These are phyloP conservation scores for Diphasiastrum complanatum DNA, from an alignment of 83 land plant species.

Conservation along the genomic window DNA sequence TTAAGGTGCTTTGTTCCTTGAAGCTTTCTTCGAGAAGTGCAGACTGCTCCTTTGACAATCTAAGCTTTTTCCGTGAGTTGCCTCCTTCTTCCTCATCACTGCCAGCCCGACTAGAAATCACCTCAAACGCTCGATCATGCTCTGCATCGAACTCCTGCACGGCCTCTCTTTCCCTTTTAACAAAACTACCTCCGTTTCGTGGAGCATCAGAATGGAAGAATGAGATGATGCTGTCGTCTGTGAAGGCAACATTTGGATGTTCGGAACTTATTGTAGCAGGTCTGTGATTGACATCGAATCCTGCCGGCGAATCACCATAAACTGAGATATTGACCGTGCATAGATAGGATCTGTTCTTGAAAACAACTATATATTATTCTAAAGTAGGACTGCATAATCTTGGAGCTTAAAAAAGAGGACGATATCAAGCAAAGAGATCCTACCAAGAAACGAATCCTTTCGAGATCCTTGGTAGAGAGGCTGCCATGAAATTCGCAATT, in stretches of 20 bases:
- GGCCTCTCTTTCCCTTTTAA: constrained; percentile 1
- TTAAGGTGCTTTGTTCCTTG: constrained; percentile 55
- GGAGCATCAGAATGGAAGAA: constrained; percentile 42
- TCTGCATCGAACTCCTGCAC: constrained; percentile 1
- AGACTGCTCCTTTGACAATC: constrained; percentile 57
- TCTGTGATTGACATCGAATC: neutral
- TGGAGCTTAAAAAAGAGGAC: too few relatives aligned
- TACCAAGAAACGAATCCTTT: too few relatives aligned
- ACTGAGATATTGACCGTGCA: too few relatives aligned
- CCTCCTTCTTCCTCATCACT: constrained; percentile 56
- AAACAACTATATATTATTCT: too few relatives aligned
- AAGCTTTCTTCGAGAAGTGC: constrained; percentile 65
- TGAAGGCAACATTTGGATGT: constrained; percentile 4
- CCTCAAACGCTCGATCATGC: constrained; percentile 16
- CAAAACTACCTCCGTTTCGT: neutral
- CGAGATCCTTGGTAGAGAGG: too few relatives aligned
- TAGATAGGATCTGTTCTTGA: too few relatives aligned
- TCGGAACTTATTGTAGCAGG: constrained; percentile 3
- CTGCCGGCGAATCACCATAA: neutral
- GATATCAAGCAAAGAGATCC: too few relatives aligned
- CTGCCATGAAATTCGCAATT: neutral
- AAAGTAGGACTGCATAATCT: too few relatives aligned
- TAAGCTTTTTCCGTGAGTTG: constrained; percentile 40
- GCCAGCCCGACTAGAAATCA: constrained; percentile 16
- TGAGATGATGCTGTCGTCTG: constrained; percentile 40